Base-by-base conservation (phyloP, 1,139 yeast genomes). In the Diutina scorzettiae region DNA sequence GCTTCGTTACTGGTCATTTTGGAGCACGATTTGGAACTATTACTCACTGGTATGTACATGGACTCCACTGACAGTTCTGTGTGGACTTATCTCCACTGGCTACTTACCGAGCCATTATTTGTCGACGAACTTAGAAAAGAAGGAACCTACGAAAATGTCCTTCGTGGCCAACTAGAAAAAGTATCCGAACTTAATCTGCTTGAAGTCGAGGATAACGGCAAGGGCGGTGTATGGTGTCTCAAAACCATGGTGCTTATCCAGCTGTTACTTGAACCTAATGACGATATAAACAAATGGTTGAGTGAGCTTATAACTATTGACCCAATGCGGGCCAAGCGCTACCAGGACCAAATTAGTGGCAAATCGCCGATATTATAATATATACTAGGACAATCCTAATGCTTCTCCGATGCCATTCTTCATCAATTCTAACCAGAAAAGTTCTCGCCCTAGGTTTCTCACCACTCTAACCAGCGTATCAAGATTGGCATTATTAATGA, bases 61-160 rank as follows among this genome's bases (percentile, higher is more conserved):
- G 97, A 91, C 56, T 89, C 95, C 0, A 94, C 85, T 41, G 97
- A 91, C 55, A 91, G 93, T 41, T 83, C 96, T 0, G 81, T 86
- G 1, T 91, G 98, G 97, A 70, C 82, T 4, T 91, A 89, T 57
- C 69, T 85, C 45, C 73, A 79, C 43, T 91, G 97, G 97, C 63
- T 91, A 18, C 59, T 87, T 11, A 72, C 79, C 5, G 73, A 73
- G 31, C 66, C 69, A 2, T 62, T 76, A 18, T 70, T 78, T 43
- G 63, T 69, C 1, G 37, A 48, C 11, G 24, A 5, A 23, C 14
- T 37, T n/a, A 47, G 2, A 40, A 48, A 17, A 44, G 47, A 1
- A 43, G 12, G 41, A 1, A 57, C 58, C 40, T 24, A 55, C 4
- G 59, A 63, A 0, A 46, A 71, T 21, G 33, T 48, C 16, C 58